phyloP scores from a whole-genome alignment of 768 basidiomycete species.

The Albatrellus ellisii region DNA sequence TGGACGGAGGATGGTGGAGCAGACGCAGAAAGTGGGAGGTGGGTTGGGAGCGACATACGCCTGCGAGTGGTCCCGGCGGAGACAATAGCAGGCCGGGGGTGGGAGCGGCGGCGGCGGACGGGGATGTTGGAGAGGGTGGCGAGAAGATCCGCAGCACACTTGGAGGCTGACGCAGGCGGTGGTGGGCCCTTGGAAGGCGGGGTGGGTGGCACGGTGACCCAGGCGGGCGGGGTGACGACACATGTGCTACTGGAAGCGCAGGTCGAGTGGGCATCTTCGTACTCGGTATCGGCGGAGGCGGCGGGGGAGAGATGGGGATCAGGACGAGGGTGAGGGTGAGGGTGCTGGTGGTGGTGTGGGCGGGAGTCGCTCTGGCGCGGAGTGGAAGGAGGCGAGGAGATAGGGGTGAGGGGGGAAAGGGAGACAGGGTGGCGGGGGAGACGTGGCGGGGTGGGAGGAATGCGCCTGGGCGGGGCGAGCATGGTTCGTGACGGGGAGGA shows the following conservation, averaged over 20 bases:
- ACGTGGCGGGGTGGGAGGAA: conserved; percentile 3
- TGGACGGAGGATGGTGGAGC: not conserved
- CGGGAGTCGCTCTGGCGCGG: not conserved
- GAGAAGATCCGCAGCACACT: not conserved
- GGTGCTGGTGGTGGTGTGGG: conserved; percentile 3
- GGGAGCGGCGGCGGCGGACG: not conserved
- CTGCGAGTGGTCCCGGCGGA: no score
- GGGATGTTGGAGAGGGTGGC: conserved; percentile 1
- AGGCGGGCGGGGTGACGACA: not conserved
- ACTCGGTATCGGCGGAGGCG: conserved; percentile 5
- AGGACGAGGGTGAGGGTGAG: conserved; percentile 5
- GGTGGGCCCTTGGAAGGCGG: conserved; percentile 8
- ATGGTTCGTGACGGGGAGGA: not conserved
- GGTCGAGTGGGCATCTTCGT: conserved; percentile 5
- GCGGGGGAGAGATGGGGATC: not conserved
- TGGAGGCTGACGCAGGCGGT: conserved; percentile 10
- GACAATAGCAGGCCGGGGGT: not conserved
- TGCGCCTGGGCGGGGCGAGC: no score
- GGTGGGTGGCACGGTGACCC: conserved; percentile 12
- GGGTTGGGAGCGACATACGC: not conserved
- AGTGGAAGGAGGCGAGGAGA: conserved; percentile 1
- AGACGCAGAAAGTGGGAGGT: not conserved
- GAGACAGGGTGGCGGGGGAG: conserved; percentile 5
- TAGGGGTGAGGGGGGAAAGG: conserved; percentile 6
- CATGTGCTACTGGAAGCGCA: conserved; percentile 6